phyloP scores from a whole-genome alignment of 495 filamentous ascomycete species.

The Pyronema omphalodes region DNA sequence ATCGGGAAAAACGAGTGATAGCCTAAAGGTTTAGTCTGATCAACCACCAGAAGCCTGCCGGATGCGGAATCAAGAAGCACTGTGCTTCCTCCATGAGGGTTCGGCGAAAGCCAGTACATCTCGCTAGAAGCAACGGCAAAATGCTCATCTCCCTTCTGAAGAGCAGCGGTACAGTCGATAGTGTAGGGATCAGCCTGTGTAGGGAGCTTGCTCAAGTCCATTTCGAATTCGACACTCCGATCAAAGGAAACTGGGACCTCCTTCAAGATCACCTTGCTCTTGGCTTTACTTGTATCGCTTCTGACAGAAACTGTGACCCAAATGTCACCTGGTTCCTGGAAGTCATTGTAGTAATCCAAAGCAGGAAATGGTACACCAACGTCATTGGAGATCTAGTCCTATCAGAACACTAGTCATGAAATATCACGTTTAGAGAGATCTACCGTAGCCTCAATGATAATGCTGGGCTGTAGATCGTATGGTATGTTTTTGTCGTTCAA shows the following conservation, averaged over 20 bases:
- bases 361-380: background rate
- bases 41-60: background rate
- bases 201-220: background rate
- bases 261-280: too few species aligned
- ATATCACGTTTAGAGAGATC: background rate
- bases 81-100: background rate
- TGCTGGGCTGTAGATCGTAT: background rate
- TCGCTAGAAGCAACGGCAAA: background rate
- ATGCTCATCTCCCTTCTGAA: background rate
- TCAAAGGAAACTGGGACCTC: too few species aligned
- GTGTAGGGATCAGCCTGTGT: background rate
- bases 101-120: constrained; percentile 2
- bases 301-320: background rate
- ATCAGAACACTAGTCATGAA: too few species aligned
- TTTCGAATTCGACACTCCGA: background rate
- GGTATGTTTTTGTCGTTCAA: background rate
- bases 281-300: background rate
- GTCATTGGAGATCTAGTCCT: background rate
- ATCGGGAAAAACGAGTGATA: constrained; percentile 3
- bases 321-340: background rate
- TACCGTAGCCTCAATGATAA: background rate
- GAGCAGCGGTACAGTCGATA: background rate
- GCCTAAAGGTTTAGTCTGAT: background rate
- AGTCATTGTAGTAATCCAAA: background rate
- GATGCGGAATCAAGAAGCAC: background rate